phyloP scores from a whole-genome alignment of 192 early-diverging fungal species.

The Obelidium mucronatum region DNA sequence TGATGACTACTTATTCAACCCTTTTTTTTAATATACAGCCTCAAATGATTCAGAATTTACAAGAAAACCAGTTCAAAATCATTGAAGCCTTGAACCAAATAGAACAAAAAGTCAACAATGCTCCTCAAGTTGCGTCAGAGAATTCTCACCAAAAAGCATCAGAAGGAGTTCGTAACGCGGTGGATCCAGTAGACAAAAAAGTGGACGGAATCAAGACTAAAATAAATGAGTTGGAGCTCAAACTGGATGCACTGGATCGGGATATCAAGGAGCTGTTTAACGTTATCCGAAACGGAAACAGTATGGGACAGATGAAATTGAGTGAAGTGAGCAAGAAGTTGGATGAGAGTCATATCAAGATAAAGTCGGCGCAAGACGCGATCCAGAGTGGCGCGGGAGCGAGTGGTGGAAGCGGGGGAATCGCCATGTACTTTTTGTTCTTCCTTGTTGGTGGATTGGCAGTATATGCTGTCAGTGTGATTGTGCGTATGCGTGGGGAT shows the following conservation, averaged over 20 bases:
- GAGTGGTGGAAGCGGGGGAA: neutral
- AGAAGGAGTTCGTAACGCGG: conserved; percentile 3
- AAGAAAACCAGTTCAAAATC: conserved; percentile 62
- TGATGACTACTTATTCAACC: no score
- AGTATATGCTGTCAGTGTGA: conserved; percentile 34
- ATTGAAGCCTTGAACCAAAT: conserved; percentile 58
- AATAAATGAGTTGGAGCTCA: conserved; percentile 28
- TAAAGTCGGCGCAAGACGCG: conserved; percentile 12
- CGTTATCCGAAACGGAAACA: conserved; percentile 16
- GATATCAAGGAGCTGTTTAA: conserved; percentile 32
- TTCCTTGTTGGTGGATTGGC: conserved; percentile 34
- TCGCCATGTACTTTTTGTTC: conserved; percentile 30
- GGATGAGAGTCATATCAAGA: conserved; percentile 29
- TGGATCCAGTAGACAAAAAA: conserved; percentile 30
- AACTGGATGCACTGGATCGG: conserved; percentile 25
- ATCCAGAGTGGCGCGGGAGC: neutral
- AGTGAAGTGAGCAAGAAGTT: conserved; percentile 23
- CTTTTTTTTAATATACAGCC: no score
- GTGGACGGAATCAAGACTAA: conserved; percentile 29
- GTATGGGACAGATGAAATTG: conserved; percentile 16
- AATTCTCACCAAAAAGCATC: conserved; percentile 1
- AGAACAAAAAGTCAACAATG: conserved; percentile 37
- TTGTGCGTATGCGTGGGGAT: conserved; percentile 32
- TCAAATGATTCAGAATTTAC: conserved; percentile 44
- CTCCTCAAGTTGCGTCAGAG: conserved; percentile 16